Percentiles rank a stretch among this genome's conserved stretches.
These are phyloP conservation scores for Spergularia marina DNA, from an alignment of 148 eudicot genomes.

Conservation along the genomic window DNA sequence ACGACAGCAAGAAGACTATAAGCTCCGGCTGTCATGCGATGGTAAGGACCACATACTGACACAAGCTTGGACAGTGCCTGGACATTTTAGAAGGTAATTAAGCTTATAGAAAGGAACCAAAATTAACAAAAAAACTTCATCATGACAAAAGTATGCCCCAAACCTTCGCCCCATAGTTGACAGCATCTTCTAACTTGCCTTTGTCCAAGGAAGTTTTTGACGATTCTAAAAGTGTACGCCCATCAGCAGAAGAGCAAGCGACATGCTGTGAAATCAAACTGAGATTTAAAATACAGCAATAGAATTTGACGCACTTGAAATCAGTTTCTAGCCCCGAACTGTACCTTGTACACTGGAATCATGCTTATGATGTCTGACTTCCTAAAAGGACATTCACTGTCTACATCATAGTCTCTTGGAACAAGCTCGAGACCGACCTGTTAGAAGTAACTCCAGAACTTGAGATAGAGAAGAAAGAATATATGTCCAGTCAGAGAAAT, in stretches of 20 bases:
- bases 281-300: slow-evolving; percentile 20
- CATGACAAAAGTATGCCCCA: background rate
- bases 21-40: slow-evolving; percentile 98
- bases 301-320: slow-evolving; percentile 4
- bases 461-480: slow-evolving; percentile 6
- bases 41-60: slow-evolving; percentile 91
- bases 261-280: slow-evolving; percentile 56
- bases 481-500: background rate
- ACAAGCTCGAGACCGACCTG: slow-evolving; percentile 93
- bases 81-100: slow-evolving; percentile 28
- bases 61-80: slow-evolving; percentile 85
- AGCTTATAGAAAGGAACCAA: slow-evolving; percentile 3
- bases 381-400: slow-evolving; percentile 61
- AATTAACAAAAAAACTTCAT: background rate
- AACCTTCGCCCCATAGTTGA: slow-evolving; percentile 89
- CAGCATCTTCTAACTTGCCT: slow-evolving; percentile 95
- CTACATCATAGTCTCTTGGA: slow-evolving; percentile 89
- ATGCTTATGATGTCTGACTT: slow-evolving; percentile 76
- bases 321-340: slow-evolving; percentile 5
- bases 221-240: slow-evolving; percentile 83
- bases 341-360: slow-evolving; percentile 86
- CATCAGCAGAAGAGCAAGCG: slow-evolving; percentile 98
- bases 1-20: slow-evolving; percentile 95
- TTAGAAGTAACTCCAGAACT: slow-evolving; percentile 15
- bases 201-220: slow-evolving; percentile 95